These are phyloP conservation scores for Beauveria bassiana DNA, from an alignment of 2,329 filamentous ascomycete genomes.

Conservation along the genomic window DNA sequence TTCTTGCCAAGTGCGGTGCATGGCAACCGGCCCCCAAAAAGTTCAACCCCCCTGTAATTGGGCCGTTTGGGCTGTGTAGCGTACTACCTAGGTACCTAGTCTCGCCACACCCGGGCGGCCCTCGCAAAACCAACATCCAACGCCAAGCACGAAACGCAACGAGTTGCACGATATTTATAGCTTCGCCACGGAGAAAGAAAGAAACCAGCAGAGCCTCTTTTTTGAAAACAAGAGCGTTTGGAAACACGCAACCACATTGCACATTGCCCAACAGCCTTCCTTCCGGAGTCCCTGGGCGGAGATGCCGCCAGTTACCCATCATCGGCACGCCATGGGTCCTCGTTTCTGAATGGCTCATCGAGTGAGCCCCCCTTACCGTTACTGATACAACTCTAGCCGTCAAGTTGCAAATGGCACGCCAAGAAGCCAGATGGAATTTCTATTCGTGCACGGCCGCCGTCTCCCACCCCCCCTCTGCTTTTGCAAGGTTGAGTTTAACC, in stretches of 20 bases:
- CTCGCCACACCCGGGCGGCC: not conserved
- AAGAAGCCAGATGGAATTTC: not conserved
- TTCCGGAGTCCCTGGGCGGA: not conserved
- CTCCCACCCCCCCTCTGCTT: not conserved
- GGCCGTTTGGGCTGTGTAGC: not conserved
- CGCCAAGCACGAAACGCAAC: constrained; percentile 9
- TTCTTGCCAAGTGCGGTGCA: not conserved
- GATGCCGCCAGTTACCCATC: not conserved
- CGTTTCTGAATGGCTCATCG: not conserved
- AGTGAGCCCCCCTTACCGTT: not conserved
- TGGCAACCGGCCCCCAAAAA: constrained; percentile 1
- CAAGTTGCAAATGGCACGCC: not conserved
- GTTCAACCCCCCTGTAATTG: not conserved
- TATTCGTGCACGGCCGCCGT: not conserved
- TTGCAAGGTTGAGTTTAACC: not conserved
- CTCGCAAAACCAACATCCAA: constrained; percentile 6
- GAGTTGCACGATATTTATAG: constrained; percentile 8
- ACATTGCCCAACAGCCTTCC: not conserved
- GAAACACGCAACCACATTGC: not conserved
- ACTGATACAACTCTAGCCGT: not conserved
- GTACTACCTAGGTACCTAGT: no score
- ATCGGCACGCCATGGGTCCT: not conserved
- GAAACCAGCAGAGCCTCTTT: no score
- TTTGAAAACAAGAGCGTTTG: not conserved
- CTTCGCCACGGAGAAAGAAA: not conserved